Conservation (phyloP, 2,329 filamentous ascomycete genomes). For the Trichophaea hybrida region DNA sequence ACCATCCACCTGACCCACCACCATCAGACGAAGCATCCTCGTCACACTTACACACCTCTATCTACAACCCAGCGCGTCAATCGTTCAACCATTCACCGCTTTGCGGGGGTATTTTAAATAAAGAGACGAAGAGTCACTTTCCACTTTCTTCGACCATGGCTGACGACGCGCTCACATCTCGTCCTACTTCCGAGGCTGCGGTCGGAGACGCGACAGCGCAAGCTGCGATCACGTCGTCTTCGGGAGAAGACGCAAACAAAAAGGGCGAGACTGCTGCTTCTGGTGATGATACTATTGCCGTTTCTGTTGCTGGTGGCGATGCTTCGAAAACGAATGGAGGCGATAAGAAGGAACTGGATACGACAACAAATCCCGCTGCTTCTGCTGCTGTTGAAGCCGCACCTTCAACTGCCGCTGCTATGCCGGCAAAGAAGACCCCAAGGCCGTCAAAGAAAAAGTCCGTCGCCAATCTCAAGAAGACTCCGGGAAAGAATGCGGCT, state of each 20-base stretch:
- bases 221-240: constrained; percentile 3
- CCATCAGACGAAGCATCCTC: neutral
- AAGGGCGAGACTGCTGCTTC: constrained; percentile 25
- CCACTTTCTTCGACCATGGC: constrained; percentile 9
- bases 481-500: constrained; percentile 30
- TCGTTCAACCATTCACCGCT: neutral
- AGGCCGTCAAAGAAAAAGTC: constrained; percentile 26
- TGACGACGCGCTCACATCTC: constrained; percentile 16
- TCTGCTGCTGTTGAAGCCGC: neutral
- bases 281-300: constrained; percentile 25
- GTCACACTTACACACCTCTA: neutral
- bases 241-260: constrained; percentile 23
- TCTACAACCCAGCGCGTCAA: neutral
- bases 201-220: constrained; percentile 22
- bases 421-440: constrained; percentile 2
- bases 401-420: neutral
- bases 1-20: constrained; percentile 6
- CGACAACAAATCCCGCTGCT: neutral
- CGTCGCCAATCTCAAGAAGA: constrained; percentile 24
- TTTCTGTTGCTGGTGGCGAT: constrained; percentile 6
- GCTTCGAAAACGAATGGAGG: constrained; percentile 30
- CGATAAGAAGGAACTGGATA: constrained; percentile 28
- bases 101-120: neutral
- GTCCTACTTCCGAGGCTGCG: constrained; percentile 18
- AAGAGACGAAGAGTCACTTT: neutral